Conservation (phyloP, 139 green algal species). For the Volvox reticuliferus region DNA sequence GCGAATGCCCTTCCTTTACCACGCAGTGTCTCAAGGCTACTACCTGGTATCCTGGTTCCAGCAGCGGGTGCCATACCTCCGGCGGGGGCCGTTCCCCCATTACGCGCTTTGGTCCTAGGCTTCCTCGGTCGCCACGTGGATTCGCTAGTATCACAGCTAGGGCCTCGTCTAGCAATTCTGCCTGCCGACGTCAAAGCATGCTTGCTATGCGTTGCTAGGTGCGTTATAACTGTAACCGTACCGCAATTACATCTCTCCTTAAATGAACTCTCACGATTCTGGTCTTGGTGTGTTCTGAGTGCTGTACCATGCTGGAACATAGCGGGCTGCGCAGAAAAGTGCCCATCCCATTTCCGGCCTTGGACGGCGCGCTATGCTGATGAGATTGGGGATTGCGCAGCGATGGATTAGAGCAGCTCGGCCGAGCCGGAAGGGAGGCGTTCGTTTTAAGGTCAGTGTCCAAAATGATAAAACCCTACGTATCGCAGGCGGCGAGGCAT, state of each 20-base stretch:
- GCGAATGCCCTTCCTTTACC: neutral
- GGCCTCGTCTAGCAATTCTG: neutral
- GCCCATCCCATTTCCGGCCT: neutral
- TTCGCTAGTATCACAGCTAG: neutral
- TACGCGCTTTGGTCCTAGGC: slow-evolving; percentile 9
- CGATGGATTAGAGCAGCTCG: too few relatives aligned
- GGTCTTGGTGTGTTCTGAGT: neutral
- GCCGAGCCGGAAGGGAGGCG: too few relatives aligned
- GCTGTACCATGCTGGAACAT: neutral
- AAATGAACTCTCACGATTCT: too few relatives aligned
- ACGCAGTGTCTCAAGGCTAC: neutral
- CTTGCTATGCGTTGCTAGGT: slow-evolving; percentile 35
- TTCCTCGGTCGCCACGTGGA: neutral
- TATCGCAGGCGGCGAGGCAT: slow-evolving; percentile 11
- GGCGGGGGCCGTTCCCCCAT: neutral
- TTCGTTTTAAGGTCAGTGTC: too few relatives aligned
- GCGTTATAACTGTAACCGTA: neutral
- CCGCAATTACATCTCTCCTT: too few relatives aligned
- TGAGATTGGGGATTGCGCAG: too few relatives aligned
- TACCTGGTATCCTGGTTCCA: neutral
- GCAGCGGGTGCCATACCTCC: neutral
- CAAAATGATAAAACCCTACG: too few relatives aligned
- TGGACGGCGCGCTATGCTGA: neutral
- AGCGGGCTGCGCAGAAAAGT: neutral
- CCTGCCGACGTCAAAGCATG: slow-evolving; percentile 22